Evolutionary conservation across 148 eudicot genomes (phyloP).

Genomic region (Heliosperma pusillum): DNA sequence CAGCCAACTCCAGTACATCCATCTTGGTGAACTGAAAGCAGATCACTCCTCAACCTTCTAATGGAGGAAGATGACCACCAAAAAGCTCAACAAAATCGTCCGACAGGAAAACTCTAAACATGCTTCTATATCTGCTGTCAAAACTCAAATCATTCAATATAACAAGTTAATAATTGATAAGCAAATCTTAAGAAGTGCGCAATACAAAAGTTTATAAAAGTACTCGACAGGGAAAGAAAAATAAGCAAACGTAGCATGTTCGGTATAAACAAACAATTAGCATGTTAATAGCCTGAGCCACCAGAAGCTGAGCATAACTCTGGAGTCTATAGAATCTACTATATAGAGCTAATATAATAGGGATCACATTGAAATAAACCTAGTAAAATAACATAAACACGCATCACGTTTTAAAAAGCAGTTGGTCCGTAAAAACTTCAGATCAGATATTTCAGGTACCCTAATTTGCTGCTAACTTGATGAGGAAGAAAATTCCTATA

Average conservation of each 20-base stretch:
- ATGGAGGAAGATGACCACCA: slow-evolving; percentile 12
- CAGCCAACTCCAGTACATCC: neutral
- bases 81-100: slow-evolving; percentile 8
- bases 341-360: neutral
- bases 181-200: neutral
- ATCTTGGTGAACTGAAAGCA: slow-evolving; percentile 20
- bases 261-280: neutral
- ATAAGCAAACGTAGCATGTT: neutral
- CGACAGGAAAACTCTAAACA: slow-evolving; percentile 8
- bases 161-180: neutral
- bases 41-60: slow-evolving; percentile 7
- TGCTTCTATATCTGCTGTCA: slow-evolving; percentile 11
- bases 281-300: neutral
- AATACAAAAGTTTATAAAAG: neutral
- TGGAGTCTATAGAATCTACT: neutral
- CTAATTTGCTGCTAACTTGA: neutral
- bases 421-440: neutral
- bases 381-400: neutral
- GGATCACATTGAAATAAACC: neutral
- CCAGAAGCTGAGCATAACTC: neutral
- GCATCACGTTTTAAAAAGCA: neutral
- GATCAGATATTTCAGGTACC: neutral
- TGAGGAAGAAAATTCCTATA: neutral
- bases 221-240: neutral
- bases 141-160: neutral